Percentiles rank a stretch among this genome's conserved stretches.
Evolutionary conservation across 495 filamentous ascomycete genomes (phyloP).

Genomic region (Aspergillus sparsus): DNA sequence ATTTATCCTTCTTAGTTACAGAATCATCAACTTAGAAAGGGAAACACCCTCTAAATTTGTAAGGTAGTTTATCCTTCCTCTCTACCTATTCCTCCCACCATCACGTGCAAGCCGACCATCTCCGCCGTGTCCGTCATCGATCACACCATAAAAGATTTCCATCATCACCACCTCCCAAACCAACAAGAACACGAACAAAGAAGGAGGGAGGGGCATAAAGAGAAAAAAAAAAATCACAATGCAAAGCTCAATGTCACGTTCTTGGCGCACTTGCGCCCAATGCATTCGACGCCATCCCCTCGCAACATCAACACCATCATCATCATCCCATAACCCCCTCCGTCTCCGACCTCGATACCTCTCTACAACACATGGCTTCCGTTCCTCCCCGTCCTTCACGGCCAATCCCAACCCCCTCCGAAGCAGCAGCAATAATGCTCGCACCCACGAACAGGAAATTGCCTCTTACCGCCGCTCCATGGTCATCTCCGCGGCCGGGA

Average conservation of each 20-base stretch:
- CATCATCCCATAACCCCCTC: conserved; percentile 6
- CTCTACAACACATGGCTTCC: conserved; percentile 32
- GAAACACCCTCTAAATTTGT: too few species aligned
- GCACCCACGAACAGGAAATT: conserved; percentile 25
- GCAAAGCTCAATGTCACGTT: conserved; percentile 23
- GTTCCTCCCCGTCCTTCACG: conserved; percentile 23
- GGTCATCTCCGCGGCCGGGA: conserved; percentile 38
- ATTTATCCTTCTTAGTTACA: too few species aligned
- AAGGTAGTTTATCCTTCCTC: too few species aligned
- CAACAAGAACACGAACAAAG: not conserved
- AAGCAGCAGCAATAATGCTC: conserved; percentile 23
- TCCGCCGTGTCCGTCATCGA: not conserved
- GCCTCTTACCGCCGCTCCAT: conserved; percentile 37
- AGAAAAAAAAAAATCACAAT: conserved; percentile 3
- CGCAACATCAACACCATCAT: too few species aligned
- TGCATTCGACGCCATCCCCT: conserved; percentile 31
- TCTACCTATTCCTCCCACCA: too few species aligned
- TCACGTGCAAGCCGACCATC: too few species aligned
- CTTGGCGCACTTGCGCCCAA: conserved; percentile 38
- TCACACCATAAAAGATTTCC: conserved; percentile 3
- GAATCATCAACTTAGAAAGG: too few species aligned
- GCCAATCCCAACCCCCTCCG: conserved; percentile 33
- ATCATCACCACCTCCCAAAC: not conserved
- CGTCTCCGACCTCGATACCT: conserved; percentile 26
- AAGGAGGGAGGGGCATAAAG: not conserved